phyloP scores from a whole-genome alignment of 1,284 basidiomycete genomes.

The Apiotrichum porosum region DNA sequence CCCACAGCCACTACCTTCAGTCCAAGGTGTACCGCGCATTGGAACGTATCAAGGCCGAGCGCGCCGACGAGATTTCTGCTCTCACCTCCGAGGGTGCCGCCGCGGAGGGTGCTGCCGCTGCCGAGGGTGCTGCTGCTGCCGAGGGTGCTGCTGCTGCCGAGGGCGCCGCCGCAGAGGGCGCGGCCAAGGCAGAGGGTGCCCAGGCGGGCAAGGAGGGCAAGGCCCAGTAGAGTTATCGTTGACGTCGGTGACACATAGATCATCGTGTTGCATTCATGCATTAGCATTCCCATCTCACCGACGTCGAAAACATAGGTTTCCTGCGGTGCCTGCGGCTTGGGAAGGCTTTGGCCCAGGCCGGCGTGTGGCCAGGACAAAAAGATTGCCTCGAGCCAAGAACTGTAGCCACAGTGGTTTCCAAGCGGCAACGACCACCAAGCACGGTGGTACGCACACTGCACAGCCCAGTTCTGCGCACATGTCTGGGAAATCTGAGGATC shows the following conservation, averaged over 20 bases:
- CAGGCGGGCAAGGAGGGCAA: background rate
- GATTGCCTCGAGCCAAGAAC: too few relatives aligned
- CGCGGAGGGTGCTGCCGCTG: slow-evolving; percentile 9
- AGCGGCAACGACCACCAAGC: too few relatives aligned
- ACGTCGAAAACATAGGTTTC: too few relatives aligned
- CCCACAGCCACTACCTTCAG: slow-evolving; percentile 84
- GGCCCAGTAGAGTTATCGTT: background rate
- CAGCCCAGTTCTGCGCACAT: too few relatives aligned
- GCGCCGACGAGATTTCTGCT: slow-evolving; percentile 9
- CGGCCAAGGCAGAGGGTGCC: background rate
- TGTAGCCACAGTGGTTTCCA: too few relatives aligned
- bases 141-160: slow-evolving; percentile 15
- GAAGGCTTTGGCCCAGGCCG: too few relatives aligned
- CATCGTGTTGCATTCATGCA: background rate
- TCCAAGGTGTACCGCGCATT: slow-evolving; percentile 92
- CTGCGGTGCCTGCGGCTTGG: too few relatives aligned
- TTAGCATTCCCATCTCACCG: slow-evolving; percentile 3
- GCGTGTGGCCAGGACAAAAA: too few relatives aligned
- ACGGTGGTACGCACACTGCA: too few relatives aligned
- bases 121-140: slow-evolving; percentile 15
- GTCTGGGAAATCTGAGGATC: too few relatives aligned
- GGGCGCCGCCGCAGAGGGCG: slow-evolving; percentile 1
- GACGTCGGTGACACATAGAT: too few relatives aligned
- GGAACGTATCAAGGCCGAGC: slow-evolving; percentile 66
- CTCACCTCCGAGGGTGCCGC: slow-evolving; percentile 18